A percentile compares a stretch with the other conserved stretches of the same genome.
phyloP scores from a whole-genome alignment of 305 asterid genomes.

The Solanum hybrid region DNA sequence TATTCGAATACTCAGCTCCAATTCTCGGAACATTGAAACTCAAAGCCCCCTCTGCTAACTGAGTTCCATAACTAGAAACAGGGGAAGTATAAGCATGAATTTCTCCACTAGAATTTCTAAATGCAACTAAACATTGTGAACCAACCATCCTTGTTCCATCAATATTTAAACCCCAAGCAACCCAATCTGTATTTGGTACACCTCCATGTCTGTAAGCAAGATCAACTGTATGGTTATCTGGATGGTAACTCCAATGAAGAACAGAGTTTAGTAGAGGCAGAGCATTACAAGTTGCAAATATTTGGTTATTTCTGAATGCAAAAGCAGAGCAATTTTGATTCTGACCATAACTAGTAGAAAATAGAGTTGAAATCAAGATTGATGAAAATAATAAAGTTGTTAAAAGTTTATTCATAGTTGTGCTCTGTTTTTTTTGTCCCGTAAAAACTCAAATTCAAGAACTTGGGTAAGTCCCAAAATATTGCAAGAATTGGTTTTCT shows the following conservation, averaged over 20 bases:
- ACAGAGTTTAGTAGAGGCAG: conserved; percentile 53
- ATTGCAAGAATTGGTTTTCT: neutral
- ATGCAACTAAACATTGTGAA: conserved; percentile 60
- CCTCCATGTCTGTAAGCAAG: conserved; percentile 65
- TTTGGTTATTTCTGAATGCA: too few relatives aligned
- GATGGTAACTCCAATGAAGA: conserved; percentile 67
- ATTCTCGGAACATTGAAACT: conserved; percentile 49
- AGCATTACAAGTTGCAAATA: conserved; percentile 16
- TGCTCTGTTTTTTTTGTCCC: neutral
- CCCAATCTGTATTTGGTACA: conserved; percentile 37
- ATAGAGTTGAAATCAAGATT: neutral
- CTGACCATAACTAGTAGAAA: conserved; percentile 5
- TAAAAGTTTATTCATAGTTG: neutral
- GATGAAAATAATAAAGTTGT: neutral
- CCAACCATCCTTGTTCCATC: conserved; percentile 28
- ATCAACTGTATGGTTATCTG: conserved; percentile 37
- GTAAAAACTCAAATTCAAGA: neutral
- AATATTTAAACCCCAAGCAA: conserved; percentile 59
- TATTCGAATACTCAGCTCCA: conserved; percentile 23
- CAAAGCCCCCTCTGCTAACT: conserved; percentile 26
- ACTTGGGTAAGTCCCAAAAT: neutral
- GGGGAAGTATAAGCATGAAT: conserved; percentile 51
- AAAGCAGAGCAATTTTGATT: conserved; percentile 35
- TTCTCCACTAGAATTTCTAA: conserved; percentile 17
- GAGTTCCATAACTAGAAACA: neutral